phyloP scores from a whole-genome alignment of 108 stramenopile genomes.

The Tribonema minus region DNA sequence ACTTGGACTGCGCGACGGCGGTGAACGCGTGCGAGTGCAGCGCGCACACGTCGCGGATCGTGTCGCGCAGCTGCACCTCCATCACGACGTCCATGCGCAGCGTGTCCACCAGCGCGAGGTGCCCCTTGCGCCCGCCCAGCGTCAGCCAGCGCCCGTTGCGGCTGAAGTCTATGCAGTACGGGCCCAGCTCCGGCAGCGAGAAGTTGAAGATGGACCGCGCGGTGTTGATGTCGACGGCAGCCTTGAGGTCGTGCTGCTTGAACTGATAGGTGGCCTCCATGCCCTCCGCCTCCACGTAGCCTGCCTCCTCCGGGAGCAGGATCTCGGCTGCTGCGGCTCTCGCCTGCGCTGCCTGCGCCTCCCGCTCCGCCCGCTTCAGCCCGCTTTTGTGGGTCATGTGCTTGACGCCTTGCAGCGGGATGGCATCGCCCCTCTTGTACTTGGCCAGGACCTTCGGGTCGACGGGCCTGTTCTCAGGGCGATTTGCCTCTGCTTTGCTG shows the following conservation, averaged over 20 bases:
- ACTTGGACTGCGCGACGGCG: conserved; percentile 89
- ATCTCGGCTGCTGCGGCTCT: conserved; percentile 56
- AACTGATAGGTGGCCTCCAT: conserved; percentile 58
- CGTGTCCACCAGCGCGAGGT: conserved; percentile 42
- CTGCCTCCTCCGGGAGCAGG: conserved; percentile 51
- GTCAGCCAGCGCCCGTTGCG: conserved; percentile 58
- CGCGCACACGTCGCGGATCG: conserved; percentile 78
- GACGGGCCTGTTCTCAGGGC: neutral
- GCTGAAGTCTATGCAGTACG: conserved; percentile 52
- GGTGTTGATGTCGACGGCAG: conserved; percentile 51
- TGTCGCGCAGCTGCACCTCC: conserved; percentile 65
- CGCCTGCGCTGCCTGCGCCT: conserved; percentile 43
- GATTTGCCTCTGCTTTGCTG: neutral
- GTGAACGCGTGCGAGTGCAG: conserved; percentile 85
- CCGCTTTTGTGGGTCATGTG: conserved; percentile 31
- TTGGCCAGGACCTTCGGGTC: neutral
- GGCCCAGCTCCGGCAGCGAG: conserved; percentile 53
- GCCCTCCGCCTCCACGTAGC: conserved; percentile 59
- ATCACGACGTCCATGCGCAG: conserved; percentile 31
- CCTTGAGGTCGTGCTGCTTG: conserved; percentile 45
- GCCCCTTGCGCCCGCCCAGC: conserved; percentile 48
- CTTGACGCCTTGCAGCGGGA: neutral
- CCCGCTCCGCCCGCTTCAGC: conserved; percentile 19
- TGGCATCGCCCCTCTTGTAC: neutral
- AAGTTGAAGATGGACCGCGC: conserved; percentile 48